Evolutionary conservation across 495 filamentous ascomycete species (phyloP).

Genomic region (Aspergillus saccharolyticus): DNA sequence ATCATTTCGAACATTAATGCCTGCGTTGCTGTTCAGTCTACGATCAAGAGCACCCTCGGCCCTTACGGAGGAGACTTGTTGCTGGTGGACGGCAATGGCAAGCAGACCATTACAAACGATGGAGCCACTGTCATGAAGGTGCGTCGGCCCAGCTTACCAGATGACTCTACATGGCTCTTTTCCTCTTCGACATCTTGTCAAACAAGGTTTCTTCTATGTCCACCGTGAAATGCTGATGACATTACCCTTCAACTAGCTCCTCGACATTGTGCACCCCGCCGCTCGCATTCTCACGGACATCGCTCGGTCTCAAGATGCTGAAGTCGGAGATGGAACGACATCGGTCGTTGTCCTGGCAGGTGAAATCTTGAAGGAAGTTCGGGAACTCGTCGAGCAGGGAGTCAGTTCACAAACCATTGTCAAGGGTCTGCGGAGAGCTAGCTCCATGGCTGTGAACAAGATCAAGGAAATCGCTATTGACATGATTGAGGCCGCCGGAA

Average conservation of each 20-base stretch:
- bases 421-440: constrained; percentile 87
- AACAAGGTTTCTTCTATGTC: too few relatives aligned
- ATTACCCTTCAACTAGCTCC: constrained; percentile 52
- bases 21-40: constrained; percentile 93
- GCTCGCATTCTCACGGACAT: constrained; percentile 98
- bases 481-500: constrained; percentile 49
- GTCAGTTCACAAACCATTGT: constrained; percentile 97
- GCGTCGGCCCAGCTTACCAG: constrained; percentile 16
- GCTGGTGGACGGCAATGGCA: constrained; percentile 91
- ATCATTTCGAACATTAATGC: constrained; percentile 98
- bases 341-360: constrained; percentile 94
- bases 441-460: constrained; percentile 93
- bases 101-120: constrained; percentile 97
- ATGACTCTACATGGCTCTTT: background rate
- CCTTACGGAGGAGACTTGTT: constrained; percentile 96
- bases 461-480: constrained; percentile 94
- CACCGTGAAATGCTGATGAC: constrained; percentile 15
- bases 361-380: constrained; percentile 93
- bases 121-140: constrained; percentile 99
- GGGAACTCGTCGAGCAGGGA: constrained; percentile 91
- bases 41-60: constrained; percentile 91
- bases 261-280: constrained; percentile 97
- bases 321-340: constrained; percentile 96
- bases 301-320: constrained; percentile 95
- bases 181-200: background rate